Base-by-base conservation (phyloP, 345 rosid genomes). In the Lumnitzera littorea region DNA sequence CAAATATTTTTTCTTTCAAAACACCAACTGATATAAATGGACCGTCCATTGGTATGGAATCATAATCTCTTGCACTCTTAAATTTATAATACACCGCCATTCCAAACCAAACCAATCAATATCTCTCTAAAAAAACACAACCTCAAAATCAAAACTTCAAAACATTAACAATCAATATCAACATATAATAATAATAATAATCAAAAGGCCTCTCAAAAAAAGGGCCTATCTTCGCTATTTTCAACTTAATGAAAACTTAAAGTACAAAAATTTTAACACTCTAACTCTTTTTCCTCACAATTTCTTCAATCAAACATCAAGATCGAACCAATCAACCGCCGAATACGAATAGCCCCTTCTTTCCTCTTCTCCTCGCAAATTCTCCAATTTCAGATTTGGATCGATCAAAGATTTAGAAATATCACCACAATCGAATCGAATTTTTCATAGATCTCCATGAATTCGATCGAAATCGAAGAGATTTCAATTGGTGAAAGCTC, bases 61-160 rank as follows among this genome's bases (percentile, higher is more conserved):
- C 97, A 71, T 80, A 95, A 74, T 82, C 97, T 90, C 81, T 83
- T 59, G 99, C 99, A 85, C 99, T 95, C 91, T 95, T 91, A 81
- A 91, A 95, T 80, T 95, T 95, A 85, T 91, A 95, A 85, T 91
- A 88, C 46, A 95, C 96, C 70, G 99, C 95, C 99, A 95, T 95
- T 8, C 56, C 57, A 53, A 53, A 25, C 67, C 65, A 66, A 62
- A 53, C 50, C 50, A 52, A 63, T 54, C 13, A 10, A 54, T 54
- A 50, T 50, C 23, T 15, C 17, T 17, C 17, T 4, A 13, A 53
- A 62, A 24, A 24, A 46, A 51, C 24, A 23, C 43, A 23, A 51
- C 16, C 27, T 48, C 51, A 46, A 58, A 58, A 25, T 36, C 43
- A 36, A 36, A 36, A 36, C 43, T 46, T 14, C 51, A 47, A 51